Percentiles rank a stretch among this genome's conserved stretches.
These are phyloP conservation scores for Tuber borchii DNA, from an alignment of 495 filamentous ascomycete species.

Conservation along the genomic window DNA sequence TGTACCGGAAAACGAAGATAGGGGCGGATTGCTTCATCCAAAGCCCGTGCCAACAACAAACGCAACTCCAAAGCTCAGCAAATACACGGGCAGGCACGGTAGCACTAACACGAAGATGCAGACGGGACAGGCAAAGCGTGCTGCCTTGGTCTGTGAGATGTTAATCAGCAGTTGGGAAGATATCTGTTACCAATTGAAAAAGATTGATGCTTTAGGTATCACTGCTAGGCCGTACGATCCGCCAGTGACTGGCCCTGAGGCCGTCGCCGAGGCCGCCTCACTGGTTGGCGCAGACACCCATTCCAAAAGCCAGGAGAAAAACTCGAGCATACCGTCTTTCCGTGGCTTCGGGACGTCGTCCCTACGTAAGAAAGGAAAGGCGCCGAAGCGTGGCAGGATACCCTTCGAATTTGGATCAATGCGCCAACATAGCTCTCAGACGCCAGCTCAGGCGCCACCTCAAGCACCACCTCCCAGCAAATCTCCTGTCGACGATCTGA, in stretches of 20 bases:
- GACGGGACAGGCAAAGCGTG: conserved; percentile 34
- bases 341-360: conserved; percentile 27
- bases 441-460: conserved; percentile 25
- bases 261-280: background rate
- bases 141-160: conserved; percentile 40
- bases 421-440: conserved; percentile 26
- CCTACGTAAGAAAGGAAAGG: conserved; percentile 27
- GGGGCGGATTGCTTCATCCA: conserved; percentile 37
- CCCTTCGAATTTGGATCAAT: conserved; percentile 24
- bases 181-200: conserved; percentile 38
- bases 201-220: conserved; percentile 35
- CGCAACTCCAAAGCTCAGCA: conserved; percentile 28
- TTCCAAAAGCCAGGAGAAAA: conserved; percentile 24
- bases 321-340: conserved; percentile 13
- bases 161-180: conserved; percentile 41
- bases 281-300: background rate
- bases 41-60: conserved; percentile 29
- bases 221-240: conserved; percentile 40
- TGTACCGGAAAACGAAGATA: conserved; percentile 39
- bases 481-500: conserved; percentile 21
- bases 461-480: conserved; percentile 5
- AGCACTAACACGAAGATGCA: conserved; percentile 36
- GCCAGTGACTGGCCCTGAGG: conserved; percentile 10
- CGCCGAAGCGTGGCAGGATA: conserved; percentile 27
- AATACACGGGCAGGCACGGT: conserved; percentile 24